phyloP scores from a whole-genome alignment of 768 basidiomycete species.

The Leccinum uliginosum region DNA sequence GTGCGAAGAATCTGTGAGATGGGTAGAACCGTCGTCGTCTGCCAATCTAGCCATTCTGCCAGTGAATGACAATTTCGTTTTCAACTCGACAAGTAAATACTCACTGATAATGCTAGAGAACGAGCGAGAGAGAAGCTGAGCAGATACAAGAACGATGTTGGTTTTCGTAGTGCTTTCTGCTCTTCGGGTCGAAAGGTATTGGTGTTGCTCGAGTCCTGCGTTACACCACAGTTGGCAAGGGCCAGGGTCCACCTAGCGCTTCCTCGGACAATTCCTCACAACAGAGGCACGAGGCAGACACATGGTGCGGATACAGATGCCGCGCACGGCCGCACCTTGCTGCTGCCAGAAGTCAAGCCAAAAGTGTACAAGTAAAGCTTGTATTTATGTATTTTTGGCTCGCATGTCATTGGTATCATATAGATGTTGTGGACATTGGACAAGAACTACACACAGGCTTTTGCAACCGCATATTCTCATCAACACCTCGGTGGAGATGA shows the following conservation, averaged over 20 bases:
- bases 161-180: not conserved
- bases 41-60: conserved; percentile 18
- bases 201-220: not conserved
- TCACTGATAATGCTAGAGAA: conserved; percentile 4
- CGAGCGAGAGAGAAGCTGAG: not conserved
- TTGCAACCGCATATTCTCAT: not conserved
- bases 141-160: not conserved
- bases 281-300: conserved; percentile 19
- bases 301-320: conserved; percentile 7
- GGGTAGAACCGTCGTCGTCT: conserved; percentile 8
- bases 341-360: not conserved
- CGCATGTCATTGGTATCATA: not conserved
- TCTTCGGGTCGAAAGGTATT: not conserved
- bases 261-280: not conserved
- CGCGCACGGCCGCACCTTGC: not conserved
- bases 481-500: conserved; percentile 27
- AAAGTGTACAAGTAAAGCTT: not conserved
- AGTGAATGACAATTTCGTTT: not conserved
- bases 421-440: not conserved
- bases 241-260: not conserved
- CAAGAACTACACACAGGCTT: not conserved
- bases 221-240: not conserved
- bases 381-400: not conserved
- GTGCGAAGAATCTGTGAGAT: conserved; percentile 5
- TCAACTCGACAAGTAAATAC: not conserved